Evolutionary conservation across 805 yeast genomes (phyloP).

Genomic region (Kluyveromyces siamensis): DNA sequence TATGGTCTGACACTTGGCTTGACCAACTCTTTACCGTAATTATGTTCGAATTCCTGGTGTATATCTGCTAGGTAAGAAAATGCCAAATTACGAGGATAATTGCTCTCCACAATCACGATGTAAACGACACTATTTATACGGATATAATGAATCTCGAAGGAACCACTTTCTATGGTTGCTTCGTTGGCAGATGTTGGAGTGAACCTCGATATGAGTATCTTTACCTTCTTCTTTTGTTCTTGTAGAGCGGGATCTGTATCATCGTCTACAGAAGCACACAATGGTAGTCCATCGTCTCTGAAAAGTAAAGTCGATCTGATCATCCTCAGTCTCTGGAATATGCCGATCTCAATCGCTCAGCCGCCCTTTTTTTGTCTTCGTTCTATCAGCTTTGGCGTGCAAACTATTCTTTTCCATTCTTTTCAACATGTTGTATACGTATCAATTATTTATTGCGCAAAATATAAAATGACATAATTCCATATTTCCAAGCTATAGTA

Average conservation of each 20-base stretch:
- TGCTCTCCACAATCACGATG: slow-evolving; percentile 64
- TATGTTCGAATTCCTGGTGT: slow-evolving; percentile 68
- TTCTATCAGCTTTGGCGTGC: no score
- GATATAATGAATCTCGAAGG: slow-evolving; percentile 66
- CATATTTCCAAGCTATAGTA: no score
- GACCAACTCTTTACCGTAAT: slow-evolving; percentile 62
- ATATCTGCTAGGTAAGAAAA: slow-evolving; percentile 80
- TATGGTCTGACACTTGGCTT: slow-evolving; percentile 70
- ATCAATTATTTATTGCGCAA: no score
- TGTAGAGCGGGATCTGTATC: slow-evolving; percentile 51
- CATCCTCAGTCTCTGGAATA: slow-evolving; percentile 28
- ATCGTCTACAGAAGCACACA: slow-evolving; percentile 85
- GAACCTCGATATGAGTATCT: slow-evolving; percentile 63
- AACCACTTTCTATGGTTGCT: slow-evolving; percentile 75
- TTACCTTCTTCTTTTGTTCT: slow-evolving; percentile 80
- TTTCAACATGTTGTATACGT: no score
- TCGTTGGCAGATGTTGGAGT: slow-evolving; percentile 73
- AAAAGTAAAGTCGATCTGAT: slow-evolving; percentile 59
- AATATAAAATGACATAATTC: no score
- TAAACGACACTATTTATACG: slow-evolving; percentile 59
- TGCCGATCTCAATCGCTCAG: neutral
- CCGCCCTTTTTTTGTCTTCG: no score
- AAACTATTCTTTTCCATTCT: no score
- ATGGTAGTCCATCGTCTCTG: slow-evolving; percentile 71
- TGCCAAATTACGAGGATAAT: slow-evolving; percentile 83